Evolutionary conservation across 2,329 filamentous ascomycete genomes (phyloP).

Genomic region (Proliferodiscus dingleyae): DNA sequence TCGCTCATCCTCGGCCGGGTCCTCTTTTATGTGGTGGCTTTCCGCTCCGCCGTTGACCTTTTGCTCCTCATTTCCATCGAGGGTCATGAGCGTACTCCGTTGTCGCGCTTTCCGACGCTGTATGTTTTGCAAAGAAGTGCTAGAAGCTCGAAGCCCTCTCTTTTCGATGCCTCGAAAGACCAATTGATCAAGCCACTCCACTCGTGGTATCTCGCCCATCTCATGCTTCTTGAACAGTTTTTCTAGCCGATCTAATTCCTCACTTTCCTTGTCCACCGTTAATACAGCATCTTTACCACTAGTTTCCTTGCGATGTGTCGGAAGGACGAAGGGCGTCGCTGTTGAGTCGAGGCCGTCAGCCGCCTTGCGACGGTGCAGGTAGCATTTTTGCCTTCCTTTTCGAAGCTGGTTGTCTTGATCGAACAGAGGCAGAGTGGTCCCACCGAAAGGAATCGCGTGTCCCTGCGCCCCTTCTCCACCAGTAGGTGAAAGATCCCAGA

Average conservation of each 20-base stretch:
- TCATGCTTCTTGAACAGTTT: constrained; percentile 94
- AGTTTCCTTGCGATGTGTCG: constrained; percentile 46
- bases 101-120: constrained; percentile 41
- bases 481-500: constrained; percentile 89
- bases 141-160: constrained; percentile 59
- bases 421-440: constrained; percentile 88
- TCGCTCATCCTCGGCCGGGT: constrained; percentile 44
- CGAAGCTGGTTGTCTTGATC: constrained; percentile 86
- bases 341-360: constrained; percentile 82
- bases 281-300: constrained; percentile 41
- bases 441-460: constrained; percentile 86
- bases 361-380: constrained; percentile 72
- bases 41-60: constrained; percentile 36
- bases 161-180: constrained; percentile 90
- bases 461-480: constrained; percentile 64
- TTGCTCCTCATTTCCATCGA: constrained; percentile 20
- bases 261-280: constrained; percentile 63
- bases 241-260: constrained; percentile 86
- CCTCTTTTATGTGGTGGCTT: constrained; percentile 31
- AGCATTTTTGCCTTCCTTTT: constrained; percentile 89
- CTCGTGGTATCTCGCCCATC: constrained; percentile 88
- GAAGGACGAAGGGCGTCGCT: constrained; percentile 67
- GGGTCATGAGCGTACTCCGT: constrained; percentile 32
- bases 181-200: constrained; percentile 93
- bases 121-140: constrained; percentile 55